Evolutionary conservation across 768 basidiomycete species (phyloP).

Genomic region (Hypholoma fasciculare): DNA sequence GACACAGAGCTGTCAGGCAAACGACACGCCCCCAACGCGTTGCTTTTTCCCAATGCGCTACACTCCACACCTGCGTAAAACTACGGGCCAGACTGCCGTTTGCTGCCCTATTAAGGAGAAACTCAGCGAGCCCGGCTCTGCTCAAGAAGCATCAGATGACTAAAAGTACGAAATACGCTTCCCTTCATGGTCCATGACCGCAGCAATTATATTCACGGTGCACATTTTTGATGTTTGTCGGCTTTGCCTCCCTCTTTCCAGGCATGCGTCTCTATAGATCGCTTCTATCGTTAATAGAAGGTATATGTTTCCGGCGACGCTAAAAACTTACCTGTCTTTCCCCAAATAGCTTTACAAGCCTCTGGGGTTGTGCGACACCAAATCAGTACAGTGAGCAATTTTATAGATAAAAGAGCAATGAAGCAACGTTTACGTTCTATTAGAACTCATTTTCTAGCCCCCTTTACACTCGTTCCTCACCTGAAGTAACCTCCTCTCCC

Average conservation of each 20-base stretch:
- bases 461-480: background rate
- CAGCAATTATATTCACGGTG: no score
- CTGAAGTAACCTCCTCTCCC: no score
- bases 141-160: background rate
- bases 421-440: no score
- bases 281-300: background rate
- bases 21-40: background rate
- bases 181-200: no score
- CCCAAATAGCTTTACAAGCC: background rate
- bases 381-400: background rate
- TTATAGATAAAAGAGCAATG: background rate
- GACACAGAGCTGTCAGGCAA: background rate
- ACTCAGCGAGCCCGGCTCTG: background rate
- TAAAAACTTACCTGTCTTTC: background rate
- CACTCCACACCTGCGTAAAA: background rate
- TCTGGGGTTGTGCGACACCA: background rate
- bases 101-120: background rate
- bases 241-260: no score
- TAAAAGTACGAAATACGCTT: no score
- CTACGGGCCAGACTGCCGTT: background rate
- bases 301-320: background rate
- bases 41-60: background rate
- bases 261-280: background rate
- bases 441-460: background rate
- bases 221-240: no score